Percentiles rank a stretch among this genome's conserved stretches.
Evolutionary conservation across 257 asterid genomes (phyloP).

Genomic region (Nicotiana benthamiana): DNA sequence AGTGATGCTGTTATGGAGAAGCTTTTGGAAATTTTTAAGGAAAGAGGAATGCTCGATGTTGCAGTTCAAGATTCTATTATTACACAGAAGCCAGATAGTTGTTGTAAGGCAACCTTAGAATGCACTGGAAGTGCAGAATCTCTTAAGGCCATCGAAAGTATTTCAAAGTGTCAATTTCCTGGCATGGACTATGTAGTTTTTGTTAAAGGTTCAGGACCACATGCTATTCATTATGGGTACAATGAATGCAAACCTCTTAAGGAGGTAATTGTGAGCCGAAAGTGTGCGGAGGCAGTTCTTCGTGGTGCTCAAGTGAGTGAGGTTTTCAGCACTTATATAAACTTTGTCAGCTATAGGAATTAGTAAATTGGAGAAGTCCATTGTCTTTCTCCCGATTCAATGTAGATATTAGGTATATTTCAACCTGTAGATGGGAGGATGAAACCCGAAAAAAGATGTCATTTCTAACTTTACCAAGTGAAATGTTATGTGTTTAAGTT

Average conservation of each 20-base stretch:
- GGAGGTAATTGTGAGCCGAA: slow-evolving; percentile 91
- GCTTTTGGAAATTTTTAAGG: slow-evolving; percentile 47
- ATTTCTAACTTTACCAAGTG: neutral
- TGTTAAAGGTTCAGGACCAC: slow-evolving; percentile 87
- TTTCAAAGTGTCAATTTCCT: slow-evolving; percentile 62
- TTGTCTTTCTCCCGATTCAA: neutral
- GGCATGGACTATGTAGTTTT: slow-evolving; percentile 68
- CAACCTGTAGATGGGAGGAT: neutral
- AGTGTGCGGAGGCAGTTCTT: slow-evolving; percentile 99
- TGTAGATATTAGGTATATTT: neutral
- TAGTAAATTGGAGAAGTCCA: neutral
- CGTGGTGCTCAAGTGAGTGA: slow-evolving; percentile 93
- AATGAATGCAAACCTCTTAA: slow-evolving; percentile 57
- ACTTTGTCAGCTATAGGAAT: neutral
- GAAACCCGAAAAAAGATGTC: neutral
- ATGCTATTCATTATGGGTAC: slow-evolving; percentile 52
- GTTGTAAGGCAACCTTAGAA: slow-evolving; percentile 12
- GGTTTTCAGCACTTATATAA: neutral
- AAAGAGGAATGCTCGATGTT: slow-evolving; percentile 26
- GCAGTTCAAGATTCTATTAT: slow-evolving; percentile 17
- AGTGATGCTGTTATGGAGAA: slow-evolving; percentile 58
- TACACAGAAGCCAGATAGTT: slow-evolving; percentile 9
- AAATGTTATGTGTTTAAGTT: neutral
- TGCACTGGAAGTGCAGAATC: slow-evolving; percentile 12
- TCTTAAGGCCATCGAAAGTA: slow-evolving; percentile 8